A percentile compares a stretch with the other conserved stretches of the same genome.
Conservation (phyloP, 371 early-diverging fungal species). For the Parasitella parasitica region DNA sequence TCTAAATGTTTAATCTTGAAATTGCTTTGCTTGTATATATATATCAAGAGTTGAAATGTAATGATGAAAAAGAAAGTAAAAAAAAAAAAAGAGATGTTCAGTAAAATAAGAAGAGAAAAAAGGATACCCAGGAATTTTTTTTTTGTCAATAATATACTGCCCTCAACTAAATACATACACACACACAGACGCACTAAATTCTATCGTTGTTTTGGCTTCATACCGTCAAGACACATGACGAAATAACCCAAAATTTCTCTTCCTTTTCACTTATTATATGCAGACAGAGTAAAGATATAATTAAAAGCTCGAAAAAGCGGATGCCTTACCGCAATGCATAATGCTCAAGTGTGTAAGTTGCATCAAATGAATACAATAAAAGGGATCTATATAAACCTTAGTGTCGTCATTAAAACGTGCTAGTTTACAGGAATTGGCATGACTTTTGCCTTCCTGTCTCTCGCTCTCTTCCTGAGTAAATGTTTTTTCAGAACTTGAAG, state of each 20-base stretch:
- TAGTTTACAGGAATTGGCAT: background rate
- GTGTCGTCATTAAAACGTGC: conserved; percentile 9
- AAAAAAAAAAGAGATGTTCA: conserved; percentile 2
- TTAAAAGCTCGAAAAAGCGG: no score
- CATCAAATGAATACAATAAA: background rate
- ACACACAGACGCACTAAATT: background rate
- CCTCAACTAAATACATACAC: background rate
- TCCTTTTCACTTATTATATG: background rate
- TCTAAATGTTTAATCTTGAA: background rate
- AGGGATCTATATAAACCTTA: background rate
- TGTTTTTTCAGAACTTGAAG: no score
- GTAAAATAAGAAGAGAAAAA: conserved; percentile 2
- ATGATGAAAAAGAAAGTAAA: background rate
- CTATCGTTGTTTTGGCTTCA: background rate
- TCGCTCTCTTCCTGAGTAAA: background rate
- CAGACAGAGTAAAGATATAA: no score
- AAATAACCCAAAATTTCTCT: background rate
- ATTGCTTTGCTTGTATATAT: background rate
- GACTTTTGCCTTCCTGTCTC: background rate
- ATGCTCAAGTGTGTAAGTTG: no score
- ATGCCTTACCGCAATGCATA: no score
- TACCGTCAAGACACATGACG: conserved; percentile 7
- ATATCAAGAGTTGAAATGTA: background rate
- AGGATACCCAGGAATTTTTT: conserved; percentile 6
- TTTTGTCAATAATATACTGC: conserved; percentile 1